Evolutionary conservation across 1,284 basidiomycete genomes (phyloP).

Genomic region (Apiotrichum siamense): DNA sequence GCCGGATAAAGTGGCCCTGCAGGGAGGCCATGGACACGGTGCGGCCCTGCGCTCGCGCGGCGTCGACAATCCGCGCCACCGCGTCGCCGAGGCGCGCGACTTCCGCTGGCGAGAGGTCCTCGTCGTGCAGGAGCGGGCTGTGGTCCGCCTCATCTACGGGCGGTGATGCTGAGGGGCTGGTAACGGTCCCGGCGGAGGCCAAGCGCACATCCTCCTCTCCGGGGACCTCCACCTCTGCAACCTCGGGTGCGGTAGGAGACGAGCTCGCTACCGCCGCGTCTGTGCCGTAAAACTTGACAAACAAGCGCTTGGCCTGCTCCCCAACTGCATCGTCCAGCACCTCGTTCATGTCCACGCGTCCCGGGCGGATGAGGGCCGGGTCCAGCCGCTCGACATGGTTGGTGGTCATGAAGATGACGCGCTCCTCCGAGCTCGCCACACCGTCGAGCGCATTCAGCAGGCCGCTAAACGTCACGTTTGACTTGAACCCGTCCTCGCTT

Average conservation of each 20-base stretch:
- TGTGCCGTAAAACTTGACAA: conserved; percentile 70
- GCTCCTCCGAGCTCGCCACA: conserved; percentile 91
- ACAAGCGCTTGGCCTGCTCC: conserved; percentile 71
- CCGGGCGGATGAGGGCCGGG: conserved; percentile 88
- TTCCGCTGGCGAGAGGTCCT: conserved; percentile 45
- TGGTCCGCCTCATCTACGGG: not conserved
- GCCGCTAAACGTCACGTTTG: conserved; percentile 93
- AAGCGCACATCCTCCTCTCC: too few relatives aligned
- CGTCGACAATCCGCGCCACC: conserved; percentile 54
- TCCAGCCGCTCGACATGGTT: conserved; percentile 66
- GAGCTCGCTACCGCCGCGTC: not conserved
- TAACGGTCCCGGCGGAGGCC: too few relatives aligned
- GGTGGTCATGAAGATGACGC: conserved; percentile 99
- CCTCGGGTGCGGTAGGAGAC: not conserved
- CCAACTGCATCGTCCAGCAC: conserved; percentile 83
- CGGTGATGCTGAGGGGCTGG: too few relatives aligned
- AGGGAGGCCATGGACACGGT: conserved; percentile 86
- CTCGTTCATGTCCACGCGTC: conserved; percentile 81
- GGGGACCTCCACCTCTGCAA: conserved; percentile 6
- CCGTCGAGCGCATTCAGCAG: conserved; percentile 96
- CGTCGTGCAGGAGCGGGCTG: conserved; percentile 7
- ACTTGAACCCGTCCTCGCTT: conserved; percentile 89
- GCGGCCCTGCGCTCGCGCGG: conserved; percentile 52
- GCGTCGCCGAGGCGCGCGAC: conserved; percentile 53
- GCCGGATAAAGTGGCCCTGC: conserved; percentile 86